Evolutionary conservation across 192 early-diverging fungal species (phyloP).

Genomic region (Mortierella antarctica): DNA sequence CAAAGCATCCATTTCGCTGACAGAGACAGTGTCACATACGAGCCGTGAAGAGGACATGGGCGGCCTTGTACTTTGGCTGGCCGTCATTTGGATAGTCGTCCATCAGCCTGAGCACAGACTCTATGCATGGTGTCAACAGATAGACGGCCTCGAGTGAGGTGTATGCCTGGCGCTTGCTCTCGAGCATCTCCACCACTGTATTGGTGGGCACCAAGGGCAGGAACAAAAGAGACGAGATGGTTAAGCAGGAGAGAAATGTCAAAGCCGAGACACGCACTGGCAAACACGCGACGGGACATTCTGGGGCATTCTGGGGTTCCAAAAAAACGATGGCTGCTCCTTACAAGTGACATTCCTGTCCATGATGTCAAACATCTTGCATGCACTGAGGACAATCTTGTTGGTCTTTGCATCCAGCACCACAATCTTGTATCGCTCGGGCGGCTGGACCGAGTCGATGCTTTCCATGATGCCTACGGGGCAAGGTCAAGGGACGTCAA

Average conservation of each 20-base stretch:
- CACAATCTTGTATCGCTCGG: constrained; percentile 84
- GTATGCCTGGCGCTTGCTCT: constrained; percentile 67
- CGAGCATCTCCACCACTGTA: constrained; percentile 73
- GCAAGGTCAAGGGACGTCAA: neutral
- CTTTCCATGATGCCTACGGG: constrained; percentile 72
- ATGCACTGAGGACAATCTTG: constrained; percentile 77
- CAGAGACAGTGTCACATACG: constrained; percentile 44
- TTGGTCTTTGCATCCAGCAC: constrained; percentile 81
- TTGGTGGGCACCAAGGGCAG: neutral
- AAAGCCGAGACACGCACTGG: neutral
- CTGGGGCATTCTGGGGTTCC: neutral
- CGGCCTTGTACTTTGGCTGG: constrained; percentile 65
- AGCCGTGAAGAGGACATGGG: constrained; percentile 69
- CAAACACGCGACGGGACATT: neutral
- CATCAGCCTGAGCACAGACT: constrained; percentile 68
- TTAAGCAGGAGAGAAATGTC: neutral
- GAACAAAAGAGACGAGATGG: neutral
- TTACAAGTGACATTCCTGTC: constrained; percentile 76
- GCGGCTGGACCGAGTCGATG: constrained; percentile 79
- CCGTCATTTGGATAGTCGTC: constrained; percentile 63
- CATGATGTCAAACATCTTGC: constrained; percentile 80
- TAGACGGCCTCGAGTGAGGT: constrained; percentile 70
- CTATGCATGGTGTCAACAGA: constrained; percentile 68
- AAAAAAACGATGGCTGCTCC: neutral
- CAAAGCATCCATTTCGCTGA: no score